Evolutionary conservation across 352 stramenopile genomes (phyloP).

Genomic region (Globisporangium middletonii): DNA sequence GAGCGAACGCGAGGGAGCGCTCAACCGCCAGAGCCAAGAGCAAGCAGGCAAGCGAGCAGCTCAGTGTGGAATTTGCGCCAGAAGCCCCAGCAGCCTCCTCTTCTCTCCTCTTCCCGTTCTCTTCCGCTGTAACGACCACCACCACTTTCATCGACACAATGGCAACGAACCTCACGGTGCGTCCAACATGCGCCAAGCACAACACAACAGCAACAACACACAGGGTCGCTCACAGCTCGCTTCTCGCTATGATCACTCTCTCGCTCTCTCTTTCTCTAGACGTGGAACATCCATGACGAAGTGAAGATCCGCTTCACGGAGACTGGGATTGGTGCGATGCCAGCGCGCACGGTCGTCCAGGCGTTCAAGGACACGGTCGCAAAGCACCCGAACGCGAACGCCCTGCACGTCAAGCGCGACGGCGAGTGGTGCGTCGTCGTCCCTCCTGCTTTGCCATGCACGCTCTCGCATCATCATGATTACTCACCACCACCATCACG

Average conservation of each 20-base stretch:
- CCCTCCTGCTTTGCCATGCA: no score
- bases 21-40: neutral
- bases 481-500: neutral
- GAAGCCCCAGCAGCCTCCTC: conserved; percentile 10
- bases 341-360: conserved; percentile 46
- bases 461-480: no score
- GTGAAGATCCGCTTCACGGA: conserved; percentile 66
- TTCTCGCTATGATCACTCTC: neutral
- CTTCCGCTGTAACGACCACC: neutral
- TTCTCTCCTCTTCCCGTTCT: neutral
- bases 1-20: no score
- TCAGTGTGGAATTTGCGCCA: conserved; percentile 44
- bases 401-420: conserved; percentile 64
- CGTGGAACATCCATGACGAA: conserved; percentile 85
- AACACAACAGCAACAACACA: no score
- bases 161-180: conserved; percentile 32
- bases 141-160: neutral
- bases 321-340: conserved; percentile 32
- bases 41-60: neutral
- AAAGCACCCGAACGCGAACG: conserved; percentile 45
- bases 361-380: conserved; percentile 57
- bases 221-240: neutral
- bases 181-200: no score
- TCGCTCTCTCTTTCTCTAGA: conserved; percentile 19
- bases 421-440: conserved; percentile 72